Conservation (phyloP, 1,284 basidiomycete genomes). For the Naganishia liquefaciens region DNA sequence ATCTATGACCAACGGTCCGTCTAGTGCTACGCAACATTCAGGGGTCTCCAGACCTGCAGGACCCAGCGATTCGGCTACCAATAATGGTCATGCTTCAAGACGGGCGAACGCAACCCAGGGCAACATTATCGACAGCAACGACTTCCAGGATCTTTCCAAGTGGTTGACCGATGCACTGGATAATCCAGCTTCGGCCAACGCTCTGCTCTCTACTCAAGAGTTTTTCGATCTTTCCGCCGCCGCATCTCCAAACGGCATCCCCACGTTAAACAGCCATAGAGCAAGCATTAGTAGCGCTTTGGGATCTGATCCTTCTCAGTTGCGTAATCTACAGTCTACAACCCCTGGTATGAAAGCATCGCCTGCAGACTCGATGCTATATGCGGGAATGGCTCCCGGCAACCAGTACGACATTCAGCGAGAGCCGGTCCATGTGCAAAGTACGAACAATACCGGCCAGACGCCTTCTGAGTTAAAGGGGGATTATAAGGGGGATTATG, state of each 20-base stretch:
- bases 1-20: slow-evolving; percentile 37
- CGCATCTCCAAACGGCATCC: slow-evolving; percentile 27
- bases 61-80: neutral
- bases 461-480: neutral
- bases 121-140: slow-evolving; percentile 3
- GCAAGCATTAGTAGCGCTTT: slow-evolving; percentile 4
- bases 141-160: slow-evolving; percentile 31
- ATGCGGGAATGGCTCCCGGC: neutral
- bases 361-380: neutral
- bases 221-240: slow-evolving; percentile 33
- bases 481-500: slow-evolving; percentile 13
- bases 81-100: neutral
- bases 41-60: neutral
- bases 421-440: slow-evolving; percentile 4
- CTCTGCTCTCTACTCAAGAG: slow-evolving; percentile 35
- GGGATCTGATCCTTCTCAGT: neutral
- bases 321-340: neutral
- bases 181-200: slow-evolving; percentile 34
- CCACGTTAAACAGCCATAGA: slow-evolving; percentile 2
- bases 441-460: neutral
- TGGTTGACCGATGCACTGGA: slow-evolving; percentile 35
- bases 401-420: neutral
- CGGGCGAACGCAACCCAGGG: neutral
- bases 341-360: neutral
- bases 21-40: neutral